A percentile compares a stretch with the other conserved stretches of the same genome.
Evolutionary conservation across 1,284 basidiomycete species (phyloP).

Genomic region (Agaricales sp.): DNA sequence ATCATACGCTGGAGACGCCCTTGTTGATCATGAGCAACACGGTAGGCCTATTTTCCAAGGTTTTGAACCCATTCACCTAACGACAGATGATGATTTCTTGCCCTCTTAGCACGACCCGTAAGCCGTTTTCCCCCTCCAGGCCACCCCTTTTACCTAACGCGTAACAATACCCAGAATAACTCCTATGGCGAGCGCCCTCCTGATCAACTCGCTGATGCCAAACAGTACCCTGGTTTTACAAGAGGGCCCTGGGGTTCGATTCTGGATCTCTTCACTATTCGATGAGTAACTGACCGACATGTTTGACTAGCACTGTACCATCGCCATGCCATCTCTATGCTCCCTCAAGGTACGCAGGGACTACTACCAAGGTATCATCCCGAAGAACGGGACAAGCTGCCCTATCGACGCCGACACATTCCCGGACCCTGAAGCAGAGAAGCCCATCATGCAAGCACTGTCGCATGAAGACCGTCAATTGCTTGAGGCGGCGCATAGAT

Average conservation of each 20-base stretch:
- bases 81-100: no score
- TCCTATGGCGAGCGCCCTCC: slow-evolving; percentile 11
- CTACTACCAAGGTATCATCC: slow-evolving; percentile 13
- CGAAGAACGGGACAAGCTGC: slow-evolving; percentile 16
- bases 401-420: slow-evolving; percentile 5
- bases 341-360: slow-evolving; percentile 12
- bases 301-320: slow-evolving; percentile 14
- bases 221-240: slow-evolving; percentile 14
- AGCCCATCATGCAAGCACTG: background rate
- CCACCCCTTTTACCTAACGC: background rate
- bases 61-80: no score
- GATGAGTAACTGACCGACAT: background rate
- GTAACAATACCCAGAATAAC: slow-evolving; percentile 9
- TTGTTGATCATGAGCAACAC: background rate
- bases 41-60: background rate
- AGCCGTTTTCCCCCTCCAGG: background rate
- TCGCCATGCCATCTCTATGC: slow-evolving; percentile 13
- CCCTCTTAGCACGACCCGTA: background rate
- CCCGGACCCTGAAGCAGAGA: background rate
- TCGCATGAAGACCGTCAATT: background rate
- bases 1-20: background rate
- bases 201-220: slow-evolving; percentile 16
- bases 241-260: slow-evolving; percentile 16
- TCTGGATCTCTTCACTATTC: background rate
- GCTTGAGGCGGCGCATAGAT: background rate